phyloP scores from a whole-genome alignment of 1,284 basidiomycete species.

The Pseudomicrostroma phylloplanum region DNA sequence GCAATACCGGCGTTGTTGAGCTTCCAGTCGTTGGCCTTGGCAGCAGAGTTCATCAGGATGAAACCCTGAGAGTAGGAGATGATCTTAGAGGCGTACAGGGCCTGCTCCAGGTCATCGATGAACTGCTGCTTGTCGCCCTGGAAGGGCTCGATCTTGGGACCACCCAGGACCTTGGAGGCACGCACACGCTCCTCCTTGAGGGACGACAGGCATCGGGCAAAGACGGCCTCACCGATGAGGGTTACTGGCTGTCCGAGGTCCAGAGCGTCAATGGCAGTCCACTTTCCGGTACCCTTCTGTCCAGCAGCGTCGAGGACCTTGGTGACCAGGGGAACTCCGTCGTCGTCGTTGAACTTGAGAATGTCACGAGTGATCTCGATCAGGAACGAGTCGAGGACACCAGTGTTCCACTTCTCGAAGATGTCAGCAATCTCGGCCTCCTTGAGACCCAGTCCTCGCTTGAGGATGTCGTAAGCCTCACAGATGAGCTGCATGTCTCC shows the following conservation, averaged over 20 bases:
- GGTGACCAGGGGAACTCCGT: slow-evolving; percentile 78
- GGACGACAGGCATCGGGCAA: slow-evolving; percentile 93
- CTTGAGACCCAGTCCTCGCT: slow-evolving; percentile 78
- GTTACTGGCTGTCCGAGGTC: slow-evolving; percentile 87
- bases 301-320: slow-evolving; percentile 84
- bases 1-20: slow-evolving; percentile 86
- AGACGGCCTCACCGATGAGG: slow-evolving; percentile 97
- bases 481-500: slow-evolving; percentile 99
- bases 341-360: slow-evolving; percentile 70
- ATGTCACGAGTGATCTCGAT: slow-evolving; percentile 68
- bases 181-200: slow-evolving; percentile 95
- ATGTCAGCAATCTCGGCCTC: slow-evolving; percentile 49
- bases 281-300: slow-evolving; percentile 99
- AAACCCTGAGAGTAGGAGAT: slow-evolving; percentile 84
- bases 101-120: slow-evolving; percentile 97
- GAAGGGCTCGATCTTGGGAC: slow-evolving; percentile 86
- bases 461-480: slow-evolving; percentile 78
- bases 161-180: slow-evolving; percentile 81
- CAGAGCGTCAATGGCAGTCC: slow-evolving; percentile 97
- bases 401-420: slow-evolving; percentile 77
- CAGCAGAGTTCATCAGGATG: slow-evolving; percentile 98
- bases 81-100: slow-evolving; percentile 97
- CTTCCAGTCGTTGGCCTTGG: slow-evolving; percentile 72
- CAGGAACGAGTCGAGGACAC: slow-evolving; percentile 98
- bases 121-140: slow-evolving; percentile 98